Evolutionary conservation across 345 rosid species (phyloP), one percentile per base, ranked within the genome.

Genomic region (Gossypium thurberi): DNA sequence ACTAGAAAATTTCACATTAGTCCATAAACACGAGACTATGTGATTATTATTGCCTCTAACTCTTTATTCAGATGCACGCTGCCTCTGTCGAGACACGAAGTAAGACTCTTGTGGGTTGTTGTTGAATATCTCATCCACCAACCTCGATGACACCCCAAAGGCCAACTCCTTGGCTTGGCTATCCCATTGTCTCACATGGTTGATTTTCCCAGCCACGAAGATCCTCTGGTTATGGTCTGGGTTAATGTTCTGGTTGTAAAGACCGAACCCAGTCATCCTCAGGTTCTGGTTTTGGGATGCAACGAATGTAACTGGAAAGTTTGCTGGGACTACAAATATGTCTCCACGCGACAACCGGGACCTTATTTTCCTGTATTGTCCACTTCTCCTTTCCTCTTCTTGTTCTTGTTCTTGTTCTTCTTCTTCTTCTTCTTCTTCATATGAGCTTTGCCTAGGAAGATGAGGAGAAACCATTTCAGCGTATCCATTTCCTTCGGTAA

Each of bases 391-490:
- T 10, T 71, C 73, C 50, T 56, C 64, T 6, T 70, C 65, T 8
- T 57, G 42, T 15, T 68, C 57, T 21, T 66, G 7, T 51, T 47
- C 23, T 21, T 67, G 6, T 12, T 47, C 23, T 33, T 33, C 0
- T 4, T 33, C 28, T 26, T 26, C 14, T 3, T 20, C 13, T 4
- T n/a, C 21, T 15, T 21, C 33, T 12, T 21, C 60, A 10, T 6
- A 25, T 2, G n/a, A 10, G 43, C 58, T 51, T 28, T 56, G 50
- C 1, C 33, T 18, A 21, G 65, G 15, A n/a, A 58, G 74, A 71
- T 42, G 55, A 20, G 65, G 74, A 53, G 42, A 21, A 57, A 10
- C 74, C 63, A 71, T 71, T 59, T 71, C 65, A 10, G 23, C 43
- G 53, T 37, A 17, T 8, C 52, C 74, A 4, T 20, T 25, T 59